These are phyloP conservation scores for Talaromyces sp. DNA, from an alignment of 2,329 filamentous ascomycete species.

Conservation along the genomic window DNA sequence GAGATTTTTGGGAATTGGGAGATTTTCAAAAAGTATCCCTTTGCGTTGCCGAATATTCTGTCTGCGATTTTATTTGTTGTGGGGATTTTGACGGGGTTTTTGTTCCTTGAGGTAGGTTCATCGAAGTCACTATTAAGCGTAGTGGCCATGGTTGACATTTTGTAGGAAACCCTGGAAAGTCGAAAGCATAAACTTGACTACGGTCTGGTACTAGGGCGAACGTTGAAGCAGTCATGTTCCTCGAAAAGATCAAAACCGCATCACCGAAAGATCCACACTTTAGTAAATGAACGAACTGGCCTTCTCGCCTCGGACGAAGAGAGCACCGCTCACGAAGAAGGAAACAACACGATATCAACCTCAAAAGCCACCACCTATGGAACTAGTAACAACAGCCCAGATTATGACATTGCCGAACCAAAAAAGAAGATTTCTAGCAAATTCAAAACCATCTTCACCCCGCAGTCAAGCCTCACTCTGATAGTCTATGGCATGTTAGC, in stretches of 20 bases:
- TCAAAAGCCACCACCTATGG: constrained; percentile 5
- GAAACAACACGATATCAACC: constrained; percentile 16
- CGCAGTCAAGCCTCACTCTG: constrained; percentile 71
- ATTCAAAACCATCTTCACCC: constrained; percentile 66
- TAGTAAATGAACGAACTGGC: constrained; percentile 31
- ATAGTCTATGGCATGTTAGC: constrained; percentile 76
- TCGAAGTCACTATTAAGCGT: neutral
- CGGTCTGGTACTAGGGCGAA: constrained; percentile 69
- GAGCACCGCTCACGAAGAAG: constrained; percentile 12
- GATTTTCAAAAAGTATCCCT: constrained; percentile 75
- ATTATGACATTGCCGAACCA: neutral
- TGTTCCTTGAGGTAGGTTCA: constrained; percentile 68
- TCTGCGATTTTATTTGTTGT: constrained; percentile 72
- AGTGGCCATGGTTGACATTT: neutral
- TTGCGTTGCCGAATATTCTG: constrained; percentile 77
- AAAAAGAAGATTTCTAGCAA: constrained; percentile 30
- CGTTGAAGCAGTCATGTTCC: constrained; percentile 50
- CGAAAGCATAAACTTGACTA: constrained; percentile 68
- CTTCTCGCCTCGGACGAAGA: constrained; percentile 26
- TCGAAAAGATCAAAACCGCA: constrained; percentile 23
- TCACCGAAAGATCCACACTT: constrained; percentile 15
- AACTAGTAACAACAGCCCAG: neutral
- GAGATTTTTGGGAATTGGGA: constrained; percentile 62
- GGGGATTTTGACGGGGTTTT: constrained; percentile 66
- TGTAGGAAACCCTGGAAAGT: constrained; percentile 69